These are phyloP conservation scores for Trichoderma gamsii DNA, from an alignment of 495 filamentous ascomycete species.

Conservation along the genomic window DNA sequence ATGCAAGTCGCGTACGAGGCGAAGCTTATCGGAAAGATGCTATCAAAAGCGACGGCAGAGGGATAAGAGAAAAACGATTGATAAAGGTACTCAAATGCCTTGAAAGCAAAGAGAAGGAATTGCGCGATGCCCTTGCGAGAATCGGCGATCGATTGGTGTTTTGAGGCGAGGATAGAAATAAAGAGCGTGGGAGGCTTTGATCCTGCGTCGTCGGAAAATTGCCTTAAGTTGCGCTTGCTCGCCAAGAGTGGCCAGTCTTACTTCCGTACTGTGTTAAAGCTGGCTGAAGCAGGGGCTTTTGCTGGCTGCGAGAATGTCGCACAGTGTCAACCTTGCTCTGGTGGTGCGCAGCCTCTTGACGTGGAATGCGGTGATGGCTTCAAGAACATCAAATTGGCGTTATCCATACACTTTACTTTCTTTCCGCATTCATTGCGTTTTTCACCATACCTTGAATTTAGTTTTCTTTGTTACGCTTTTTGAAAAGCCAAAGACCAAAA, in stretches of 20 bases:
- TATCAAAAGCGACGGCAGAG: neutral
- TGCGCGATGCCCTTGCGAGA: neutral
- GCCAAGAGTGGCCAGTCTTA: neutral
- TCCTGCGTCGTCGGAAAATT: conserved; percentile 7
- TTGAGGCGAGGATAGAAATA: neutral
- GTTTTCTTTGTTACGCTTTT: neutral
- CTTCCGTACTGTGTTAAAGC: neutral
- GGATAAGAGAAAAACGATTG: neutral
- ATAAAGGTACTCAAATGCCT: neutral
- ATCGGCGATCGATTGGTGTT: neutral
- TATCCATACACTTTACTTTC: too few species aligned
- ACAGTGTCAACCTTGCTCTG: neutral
- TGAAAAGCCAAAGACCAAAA: neutral
- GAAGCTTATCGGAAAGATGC: neutral
- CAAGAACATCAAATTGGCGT: neutral
- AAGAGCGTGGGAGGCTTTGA: neutral
- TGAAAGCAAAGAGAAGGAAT: neutral
- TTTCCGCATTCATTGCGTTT: too few species aligned
- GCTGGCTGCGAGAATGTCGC: neutral
- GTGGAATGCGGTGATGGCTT: conserved; percentile 3
- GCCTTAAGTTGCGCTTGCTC: neutral
- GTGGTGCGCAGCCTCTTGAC: neutral
- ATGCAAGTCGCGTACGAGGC: neutral
- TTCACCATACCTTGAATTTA: too few species aligned
- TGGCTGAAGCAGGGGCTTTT: neutral